Base-by-base conservation (phyloP, 2,329 filamentous ascomycete species). In the Fusarium abutilonis region DNA sequence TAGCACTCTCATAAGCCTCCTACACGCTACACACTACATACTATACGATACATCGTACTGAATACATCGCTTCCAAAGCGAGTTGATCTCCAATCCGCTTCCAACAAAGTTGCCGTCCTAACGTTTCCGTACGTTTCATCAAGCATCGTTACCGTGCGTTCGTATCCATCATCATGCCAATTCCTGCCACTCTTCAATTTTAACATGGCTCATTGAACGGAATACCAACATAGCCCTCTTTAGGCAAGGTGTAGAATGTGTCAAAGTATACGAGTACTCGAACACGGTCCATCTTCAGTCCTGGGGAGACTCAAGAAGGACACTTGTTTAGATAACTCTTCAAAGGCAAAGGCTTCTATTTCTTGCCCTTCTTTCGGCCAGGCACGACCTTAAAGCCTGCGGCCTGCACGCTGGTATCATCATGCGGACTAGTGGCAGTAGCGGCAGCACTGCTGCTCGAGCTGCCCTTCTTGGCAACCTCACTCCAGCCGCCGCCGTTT, bases 381-480 rank as follows among this genome's bases (percentile, higher is more conserved):
- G 92, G 87, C 10, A 98, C 94, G 49, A 98, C 91, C 82, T 95
- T 95, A 80, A 97, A 98, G 45, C 86, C 86, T 9, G 89, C 83
- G 35, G 70, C 78, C 67, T 77, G 81, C 68, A 79, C 77, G 13
- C 70, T 71, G 68, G 77, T 71, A 75, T 73, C 74, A 74, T 68
- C 78, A 29, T 83, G 83, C 60, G 80, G 81, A 46, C 63, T 53
- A n/a, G 58, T 48, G 14, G 60, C 45, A 23, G 46, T n/a, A 4
- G 45, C 29, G 60, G 52, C 49, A 63, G 52, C 52, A 70, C 66
- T n/a, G 47, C 60, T 63, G 44, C 75, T 74, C 52, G 80, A 79
- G 51, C 79, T 78, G 44, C 90, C 90, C 83, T 97, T 97, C 88
- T 98, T 98, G 2, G 95, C 95, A 48, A 99, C 95, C 78, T 98